Evolutionary conservation across 2,329 filamentous ascomycete genomes (phyloP).

Genomic region (Penicillium hordei): DNA sequence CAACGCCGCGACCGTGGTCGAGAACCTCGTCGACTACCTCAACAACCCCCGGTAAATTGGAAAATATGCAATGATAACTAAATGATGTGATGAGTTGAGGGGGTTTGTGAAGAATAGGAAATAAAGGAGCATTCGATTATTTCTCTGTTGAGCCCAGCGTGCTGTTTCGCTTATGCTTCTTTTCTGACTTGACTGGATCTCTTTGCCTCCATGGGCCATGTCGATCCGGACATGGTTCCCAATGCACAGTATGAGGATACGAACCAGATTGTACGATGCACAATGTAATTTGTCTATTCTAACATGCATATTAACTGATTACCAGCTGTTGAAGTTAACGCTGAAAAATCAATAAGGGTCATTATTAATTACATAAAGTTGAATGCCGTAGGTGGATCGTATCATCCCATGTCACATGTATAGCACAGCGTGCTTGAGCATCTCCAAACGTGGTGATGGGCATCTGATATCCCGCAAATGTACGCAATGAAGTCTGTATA

Average conservation of each 20-base stretch:
- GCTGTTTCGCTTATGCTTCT: background rate
- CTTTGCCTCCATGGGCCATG: background rate
- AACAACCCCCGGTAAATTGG: constrained; percentile 66
- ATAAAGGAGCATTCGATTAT: constrained; percentile 22
- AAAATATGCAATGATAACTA: constrained; percentile 9
- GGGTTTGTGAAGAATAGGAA: constrained; percentile 26
- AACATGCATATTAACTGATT: constrained; percentile 16
- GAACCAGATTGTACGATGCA: constrained; percentile 4
- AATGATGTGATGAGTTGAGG: constrained; percentile 24
- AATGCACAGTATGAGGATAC: constrained; percentile 6
- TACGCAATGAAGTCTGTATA: background rate
- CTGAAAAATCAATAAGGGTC: constrained; percentile 12
- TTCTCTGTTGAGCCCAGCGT: constrained; percentile 3
- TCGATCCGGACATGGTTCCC: background rate
- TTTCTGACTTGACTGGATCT: constrained; percentile 4
- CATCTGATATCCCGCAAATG: background rate
- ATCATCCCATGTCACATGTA: constrained; percentile 4
- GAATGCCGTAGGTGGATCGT: constrained; percentile 9
- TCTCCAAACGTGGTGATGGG: background rate
- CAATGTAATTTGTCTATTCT: constrained; percentile 18
- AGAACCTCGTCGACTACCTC: constrained; percentile 83
- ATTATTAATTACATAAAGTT: constrained; percentile 26
- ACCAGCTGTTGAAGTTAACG: background rate
- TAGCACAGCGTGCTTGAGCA: background rate
- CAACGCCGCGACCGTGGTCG: constrained; percentile 74